Evolutionary conservation across 2,329 filamentous ascomycete species (phyloP).

Genomic region (Didymella sp.): DNA sequence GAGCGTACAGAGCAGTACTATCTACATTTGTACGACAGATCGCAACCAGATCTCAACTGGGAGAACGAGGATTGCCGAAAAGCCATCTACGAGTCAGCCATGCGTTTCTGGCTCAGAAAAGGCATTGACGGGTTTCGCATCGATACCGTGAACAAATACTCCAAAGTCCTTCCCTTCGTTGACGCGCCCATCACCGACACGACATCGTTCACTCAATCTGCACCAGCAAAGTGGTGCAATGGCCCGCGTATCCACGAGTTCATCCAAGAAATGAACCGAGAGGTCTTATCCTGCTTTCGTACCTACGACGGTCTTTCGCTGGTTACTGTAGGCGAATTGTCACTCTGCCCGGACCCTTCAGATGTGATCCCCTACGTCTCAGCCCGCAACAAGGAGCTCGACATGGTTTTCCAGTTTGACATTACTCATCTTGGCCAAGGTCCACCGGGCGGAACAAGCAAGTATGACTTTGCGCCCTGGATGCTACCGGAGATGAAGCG

Average conservation of each 20-base stretch:
- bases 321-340: constrained; percentile 67
- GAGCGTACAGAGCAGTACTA: constrained; percentile 57
- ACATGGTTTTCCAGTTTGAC: constrained; percentile 60
- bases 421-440: constrained; percentile 49
- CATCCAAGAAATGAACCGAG: constrained; percentile 60
- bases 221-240: constrained; percentile 61
- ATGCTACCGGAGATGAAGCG: constrained; percentile 52
- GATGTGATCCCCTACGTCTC: constrained; percentile 55
- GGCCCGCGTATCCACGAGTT: constrained; percentile 66
- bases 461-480: constrained; percentile 48
- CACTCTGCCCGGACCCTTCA: constrained; percentile 52
- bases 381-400: constrained; percentile 51
- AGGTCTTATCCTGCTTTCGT: constrained; percentile 63
- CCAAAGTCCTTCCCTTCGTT: constrained; percentile 52
- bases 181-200: constrained; percentile 53
- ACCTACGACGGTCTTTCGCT: constrained; percentile 46
- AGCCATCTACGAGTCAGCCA: constrained; percentile 55
- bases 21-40: constrained; percentile 55
- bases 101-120: constrained; percentile 58
- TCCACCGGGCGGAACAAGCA: constrained; percentile 41
- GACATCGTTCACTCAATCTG: constrained; percentile 56
- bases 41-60: constrained; percentile 59
- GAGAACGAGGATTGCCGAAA: constrained; percentile 54
- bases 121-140: constrained; percentile 57
- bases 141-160: constrained; percentile 59